Evolutionary conservation across 2,329 filamentous ascomycete genomes (phyloP).

Genomic region (Ceratocystis papillata): DNA sequence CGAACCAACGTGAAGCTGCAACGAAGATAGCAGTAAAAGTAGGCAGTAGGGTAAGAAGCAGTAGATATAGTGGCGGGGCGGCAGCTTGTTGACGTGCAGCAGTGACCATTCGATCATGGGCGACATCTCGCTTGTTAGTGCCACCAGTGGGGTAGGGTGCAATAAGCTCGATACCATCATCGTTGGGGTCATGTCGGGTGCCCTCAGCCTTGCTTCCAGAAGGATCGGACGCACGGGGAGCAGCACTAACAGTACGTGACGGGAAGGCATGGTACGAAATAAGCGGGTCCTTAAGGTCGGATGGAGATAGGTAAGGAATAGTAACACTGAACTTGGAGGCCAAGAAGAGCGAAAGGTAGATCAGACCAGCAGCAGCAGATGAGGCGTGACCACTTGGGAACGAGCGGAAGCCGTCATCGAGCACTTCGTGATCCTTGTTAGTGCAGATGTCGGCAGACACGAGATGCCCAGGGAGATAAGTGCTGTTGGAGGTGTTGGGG

Average conservation of each 20-base stretch:
- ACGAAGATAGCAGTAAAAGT: slow-evolving; percentile 70
- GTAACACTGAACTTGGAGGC: slow-evolving; percentile 70
- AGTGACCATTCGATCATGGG: slow-evolving; percentile 34
- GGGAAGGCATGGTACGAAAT: slow-evolving; percentile 56
- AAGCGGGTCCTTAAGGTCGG: slow-evolving; percentile 33
- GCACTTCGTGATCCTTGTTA: slow-evolving; percentile 47
- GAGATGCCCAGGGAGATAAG: slow-evolving; percentile 33
- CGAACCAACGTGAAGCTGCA: slow-evolving; percentile 72
- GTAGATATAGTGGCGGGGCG: slow-evolving; percentile 69
- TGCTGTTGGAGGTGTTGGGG: slow-evolving; percentile 41
- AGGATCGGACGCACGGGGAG: slow-evolving; percentile 31
- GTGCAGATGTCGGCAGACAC: slow-evolving; percentile 69
- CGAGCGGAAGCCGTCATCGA: slow-evolving; percentile 74
- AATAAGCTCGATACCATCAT: slow-evolving; percentile 59
- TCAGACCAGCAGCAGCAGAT: slow-evolving; percentile 64
- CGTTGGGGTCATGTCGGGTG: slow-evolving; percentile 19
- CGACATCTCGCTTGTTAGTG: slow-evolving; percentile 25
- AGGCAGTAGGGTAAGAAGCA: slow-evolving; percentile 59
- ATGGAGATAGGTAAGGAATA: slow-evolving; percentile 54
- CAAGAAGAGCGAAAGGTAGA: slow-evolving; percentile 79
- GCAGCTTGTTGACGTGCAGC: slow-evolving; percentile 62
- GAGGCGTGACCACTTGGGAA: slow-evolving; percentile 52
- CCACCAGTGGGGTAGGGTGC: slow-evolving; percentile 36
- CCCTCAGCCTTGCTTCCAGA: slow-evolving; percentile 29
- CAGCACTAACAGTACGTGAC: slow-evolving; percentile 45